Percentiles rank a stretch among this genome's conserved stretches.
These are phyloP conservation scores for Diphasiastrum complanatum DNA, from an alignment of 83 land plant genomes.

Conservation along the genomic window DNA sequence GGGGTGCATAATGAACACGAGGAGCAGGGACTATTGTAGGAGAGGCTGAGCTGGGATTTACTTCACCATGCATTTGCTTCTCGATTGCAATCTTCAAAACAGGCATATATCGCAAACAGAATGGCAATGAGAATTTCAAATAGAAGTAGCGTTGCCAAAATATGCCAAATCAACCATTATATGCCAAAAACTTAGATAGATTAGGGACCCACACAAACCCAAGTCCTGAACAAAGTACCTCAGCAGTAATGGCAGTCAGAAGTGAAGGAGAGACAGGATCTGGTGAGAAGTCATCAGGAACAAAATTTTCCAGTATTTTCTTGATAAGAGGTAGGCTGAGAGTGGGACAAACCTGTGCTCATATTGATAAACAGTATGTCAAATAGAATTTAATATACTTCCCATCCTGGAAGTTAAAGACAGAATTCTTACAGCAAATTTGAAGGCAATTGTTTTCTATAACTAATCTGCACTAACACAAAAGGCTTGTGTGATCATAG, in stretches of 20 bases:
- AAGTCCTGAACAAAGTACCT: conserved; percentile 19
- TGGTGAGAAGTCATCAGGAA: conserved; percentile 26
- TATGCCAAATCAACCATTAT: background rate
- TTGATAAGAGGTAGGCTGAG: conserved; percentile 11
- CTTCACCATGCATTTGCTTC: conserved; percentile 29
- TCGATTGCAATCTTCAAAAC: conserved; percentile 23
- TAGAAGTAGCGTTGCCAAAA: background rate
- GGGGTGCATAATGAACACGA: conserved; percentile 48
- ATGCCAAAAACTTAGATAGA: background rate
- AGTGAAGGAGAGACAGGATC: conserved; percentile 33
- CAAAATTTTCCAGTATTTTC: conserved; percentile 14
- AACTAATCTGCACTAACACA: background rate
- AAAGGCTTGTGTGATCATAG: background rate
- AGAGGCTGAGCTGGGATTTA: conserved; percentile 22
- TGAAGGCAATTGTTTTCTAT: background rate
- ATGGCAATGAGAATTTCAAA: background rate
- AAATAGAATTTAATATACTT: too few relatives aligned
- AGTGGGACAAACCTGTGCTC: conserved; percentile 19
- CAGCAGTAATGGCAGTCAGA: conserved; percentile 29
- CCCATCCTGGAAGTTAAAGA: too few relatives aligned
- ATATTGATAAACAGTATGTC: too few relatives aligned
- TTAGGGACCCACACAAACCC: background rate
- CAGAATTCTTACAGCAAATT: background rate
- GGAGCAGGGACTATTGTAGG: conserved; percentile 49
- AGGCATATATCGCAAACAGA: background rate